These are phyloP conservation scores for Trichomonascus vanleenenianus DNA, from an alignment of 805 yeast species.

Conservation along the genomic window DNA sequence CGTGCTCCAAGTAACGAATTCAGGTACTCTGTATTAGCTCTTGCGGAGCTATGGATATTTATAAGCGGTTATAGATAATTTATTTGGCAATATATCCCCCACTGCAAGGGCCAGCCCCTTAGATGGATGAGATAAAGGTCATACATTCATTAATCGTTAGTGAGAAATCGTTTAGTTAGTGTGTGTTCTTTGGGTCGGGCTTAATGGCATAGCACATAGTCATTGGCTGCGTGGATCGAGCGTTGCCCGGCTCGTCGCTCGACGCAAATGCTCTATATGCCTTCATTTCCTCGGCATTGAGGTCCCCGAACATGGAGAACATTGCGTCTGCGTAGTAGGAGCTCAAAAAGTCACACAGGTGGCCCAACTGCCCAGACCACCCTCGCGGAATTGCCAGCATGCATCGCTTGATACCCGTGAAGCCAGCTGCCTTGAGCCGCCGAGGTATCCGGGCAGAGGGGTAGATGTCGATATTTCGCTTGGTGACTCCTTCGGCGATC, in stretches of 20 bases:
- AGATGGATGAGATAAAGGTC: too few species aligned
- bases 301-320: constrained; percentile 29
- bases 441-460: constrained; percentile 14
- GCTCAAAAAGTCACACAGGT: constrained; percentile 24
- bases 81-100: not conserved
- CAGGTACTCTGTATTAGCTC: too few species aligned
- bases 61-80: too few species aligned
- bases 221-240: constrained; percentile 5
- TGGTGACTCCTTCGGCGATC: constrained; percentile 5
- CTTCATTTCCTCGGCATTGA: constrained; percentile 16
- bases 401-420: constrained; percentile 21
- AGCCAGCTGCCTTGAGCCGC: constrained; percentile 19
- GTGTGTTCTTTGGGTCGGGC: constrained; percentile 3
- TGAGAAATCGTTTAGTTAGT: too few species aligned
- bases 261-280: constrained; percentile 4
- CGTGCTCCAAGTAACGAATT: not conserved
- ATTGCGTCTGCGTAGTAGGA: constrained; percentile 22
- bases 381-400: constrained; percentile 24
- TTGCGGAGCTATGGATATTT: too few species aligned
- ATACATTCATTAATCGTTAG: too few species aligned
- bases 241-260: not conserved
- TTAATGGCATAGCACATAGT: constrained; percentile 14
- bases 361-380: constrained; percentile 28
- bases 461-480: constrained; percentile 12
- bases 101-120: too few species aligned